Evolutionary conservation across 805 yeast species (phyloP), one percentile per base, ranked within the genome.

Genomic region (Candida easanensis): DNA sequence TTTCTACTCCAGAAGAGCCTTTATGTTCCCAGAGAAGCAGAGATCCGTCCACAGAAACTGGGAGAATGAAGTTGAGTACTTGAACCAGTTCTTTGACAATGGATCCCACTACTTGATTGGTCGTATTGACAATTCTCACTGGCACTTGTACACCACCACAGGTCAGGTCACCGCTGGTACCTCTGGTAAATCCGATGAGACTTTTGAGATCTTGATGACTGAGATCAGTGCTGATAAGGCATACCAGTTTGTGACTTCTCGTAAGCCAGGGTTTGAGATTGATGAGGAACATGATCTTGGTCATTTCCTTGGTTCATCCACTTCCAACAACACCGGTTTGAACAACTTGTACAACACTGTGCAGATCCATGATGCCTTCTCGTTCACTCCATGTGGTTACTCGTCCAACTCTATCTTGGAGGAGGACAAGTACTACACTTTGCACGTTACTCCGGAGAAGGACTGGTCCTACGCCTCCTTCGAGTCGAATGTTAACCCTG

Each of bases 381-480:
- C 93, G 22, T 91, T 91, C 63, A 70, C 85, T 4, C 99, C 99
- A 2, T 91, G 98, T 63, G 99, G 99, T 7, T 91, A 80, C 59
- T 88, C 97, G 2, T 87, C 97, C 35, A 91, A 91, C 63, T 82
- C 95, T 16, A 70, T 90, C 30, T 62, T 84, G 35, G 70, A 78
- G 35, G 76, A 72, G 33, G 73, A 76, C 53, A 79, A 79, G 58
- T 84, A 82, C 62, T 85, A 84, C 60, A 91, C 97, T 8, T 71
- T 90, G 45, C 98, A 93, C 61, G 86, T 93, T 33, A 93, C 99
- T 0, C 98, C 98, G 0, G 98, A 93, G 61, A 62, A 71, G 18
- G 96, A 91, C 28, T 91, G 95, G 88, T 88, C 97, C 5, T 91
- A 91, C 64, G 98, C 98, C 4, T 86, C 96, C 9, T 93, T 93